Conservation (phyloP, 352 stramenopile species). For the Thalassiosira oceanica region DNA sequence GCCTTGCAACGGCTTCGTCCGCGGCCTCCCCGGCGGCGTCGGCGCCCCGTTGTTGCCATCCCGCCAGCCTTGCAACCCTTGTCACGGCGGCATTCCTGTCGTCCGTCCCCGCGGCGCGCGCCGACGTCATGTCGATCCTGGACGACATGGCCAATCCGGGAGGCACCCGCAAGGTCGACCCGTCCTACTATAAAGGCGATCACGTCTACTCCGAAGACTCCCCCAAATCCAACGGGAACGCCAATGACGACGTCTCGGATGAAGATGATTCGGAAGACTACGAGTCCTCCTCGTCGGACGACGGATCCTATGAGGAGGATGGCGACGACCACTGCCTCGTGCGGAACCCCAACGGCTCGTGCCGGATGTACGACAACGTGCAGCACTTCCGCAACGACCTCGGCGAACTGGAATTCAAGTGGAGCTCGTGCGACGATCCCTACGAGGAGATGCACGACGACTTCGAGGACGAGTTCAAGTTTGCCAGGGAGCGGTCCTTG, state of each 20-base stretch:
- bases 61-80: no score
- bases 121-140: no score
- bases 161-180: conserved; percentile 1
- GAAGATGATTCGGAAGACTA: conserved; percentile 9
- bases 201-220: neutral
- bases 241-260: neutral
- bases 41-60: no score
- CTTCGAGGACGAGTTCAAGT: conserved; percentile 39
- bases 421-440: conserved; percentile 34
- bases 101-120: no score
- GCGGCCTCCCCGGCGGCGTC: no score
- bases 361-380: conserved; percentile 34
- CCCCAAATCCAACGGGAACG: neutral
- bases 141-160: no score
- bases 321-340: conserved; percentile 25
- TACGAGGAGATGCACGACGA: conserved; percentile 47
- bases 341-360: conserved; percentile 22
- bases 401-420: conserved; percentile 48
- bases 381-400: conserved; percentile 53
- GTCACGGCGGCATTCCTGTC: no score
- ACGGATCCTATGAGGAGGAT: conserved; percentile 6
- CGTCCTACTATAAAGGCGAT: neutral
- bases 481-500: conserved; percentile 22
- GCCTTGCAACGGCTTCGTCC: no score
- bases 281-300: neutral